Conservation (phyloP, 352 stramenopile species). For the Phytophthora sp. region DNA sequence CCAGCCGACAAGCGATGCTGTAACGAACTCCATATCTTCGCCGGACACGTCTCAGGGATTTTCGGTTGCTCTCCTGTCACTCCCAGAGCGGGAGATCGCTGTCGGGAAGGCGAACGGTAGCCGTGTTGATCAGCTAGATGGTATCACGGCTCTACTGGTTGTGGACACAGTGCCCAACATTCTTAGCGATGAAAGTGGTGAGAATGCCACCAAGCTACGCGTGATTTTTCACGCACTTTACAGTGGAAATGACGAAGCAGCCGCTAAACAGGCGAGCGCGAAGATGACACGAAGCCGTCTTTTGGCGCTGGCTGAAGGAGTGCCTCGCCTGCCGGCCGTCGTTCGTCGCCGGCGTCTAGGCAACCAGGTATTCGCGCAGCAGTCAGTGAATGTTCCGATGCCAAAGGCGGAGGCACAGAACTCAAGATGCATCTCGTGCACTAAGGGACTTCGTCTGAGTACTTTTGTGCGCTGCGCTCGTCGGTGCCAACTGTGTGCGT, state of each 20-base stretch:
- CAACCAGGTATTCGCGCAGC: constrained; percentile 34
- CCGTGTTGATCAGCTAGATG: constrained; percentile 51
- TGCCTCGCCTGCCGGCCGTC: constrained; percentile 34
- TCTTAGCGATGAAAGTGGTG: constrained; percentile 11
- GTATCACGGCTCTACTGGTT: constrained; percentile 35
- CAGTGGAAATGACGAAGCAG: not conserved
- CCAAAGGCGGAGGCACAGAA: constrained; percentile 31
- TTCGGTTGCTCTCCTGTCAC: constrained; percentile 32
- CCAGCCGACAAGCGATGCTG: constrained; percentile 16
- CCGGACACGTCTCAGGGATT: constrained; percentile 31
- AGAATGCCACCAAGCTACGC: constrained; percentile 21
- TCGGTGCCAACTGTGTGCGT: constrained; percentile 52
- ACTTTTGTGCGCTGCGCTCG: constrained; percentile 21
- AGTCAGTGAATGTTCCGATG: not conserved
- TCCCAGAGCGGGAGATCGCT: constrained; percentile 36
- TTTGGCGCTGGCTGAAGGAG: constrained; percentile 26
- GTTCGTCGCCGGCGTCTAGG: constrained; percentile 46
- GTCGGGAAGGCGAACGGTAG: constrained; percentile 32
- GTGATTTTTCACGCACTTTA: constrained; percentile 42
- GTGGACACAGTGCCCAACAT: constrained; percentile 39
- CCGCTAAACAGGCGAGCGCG: constrained; percentile 5
- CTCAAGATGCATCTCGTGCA: constrained; percentile 50
- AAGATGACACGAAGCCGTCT: constrained; percentile 38
- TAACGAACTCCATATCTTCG: not conserved
- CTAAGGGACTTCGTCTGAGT: constrained; percentile 43